phyloP scores from a whole-genome alignment of 2,329 filamentous ascomycete genomes.

The Fusarium avenaceum region DNA sequence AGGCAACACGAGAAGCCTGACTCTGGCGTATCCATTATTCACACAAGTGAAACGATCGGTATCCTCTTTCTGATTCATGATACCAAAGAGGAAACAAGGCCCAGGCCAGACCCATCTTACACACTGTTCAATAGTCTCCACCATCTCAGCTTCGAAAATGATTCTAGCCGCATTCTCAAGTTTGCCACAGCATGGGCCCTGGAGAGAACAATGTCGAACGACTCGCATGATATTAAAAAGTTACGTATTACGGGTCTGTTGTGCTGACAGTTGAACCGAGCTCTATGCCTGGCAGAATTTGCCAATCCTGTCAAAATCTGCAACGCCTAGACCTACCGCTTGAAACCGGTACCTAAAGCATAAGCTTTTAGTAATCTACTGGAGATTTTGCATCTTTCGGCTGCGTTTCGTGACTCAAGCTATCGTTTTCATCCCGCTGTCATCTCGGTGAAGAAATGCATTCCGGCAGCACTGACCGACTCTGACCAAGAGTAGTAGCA shows the following conservation, averaged over 20 bases:
- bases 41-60: constrained; percentile 37
- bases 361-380: constrained; percentile 12
- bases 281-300: constrained; percentile 34
- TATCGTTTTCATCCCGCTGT: constrained; percentile 7
- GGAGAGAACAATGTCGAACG: constrained; percentile 7
- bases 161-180: constrained; percentile 42
- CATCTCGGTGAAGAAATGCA: constrained; percentile 31
- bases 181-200: constrained; percentile 40
- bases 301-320: constrained; percentile 37
- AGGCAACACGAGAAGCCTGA: constrained; percentile 21
- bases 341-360: constrained; percentile 35
- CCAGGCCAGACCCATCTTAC: constrained; percentile 18
- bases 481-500: constrained; percentile 26
- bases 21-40: constrained; percentile 26
- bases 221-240: constrained; percentile 35
- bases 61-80: constrained; percentile 28
- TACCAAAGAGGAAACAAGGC: constrained; percentile 28
- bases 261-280: constrained; percentile 14
- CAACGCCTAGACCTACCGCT: constrained; percentile 32
- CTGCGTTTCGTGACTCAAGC: constrained; percentile 10
- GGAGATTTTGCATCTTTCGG: constrained; percentile 3
- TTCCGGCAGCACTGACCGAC: constrained; percentile 20
- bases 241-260: constrained; percentile 36
- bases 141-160: constrained; percentile 37
- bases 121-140: constrained; percentile 25